Evolutionary conservation across 2,329 filamentous ascomycete genomes (phyloP).

Genomic region (Aspergillus sp.): DNA sequence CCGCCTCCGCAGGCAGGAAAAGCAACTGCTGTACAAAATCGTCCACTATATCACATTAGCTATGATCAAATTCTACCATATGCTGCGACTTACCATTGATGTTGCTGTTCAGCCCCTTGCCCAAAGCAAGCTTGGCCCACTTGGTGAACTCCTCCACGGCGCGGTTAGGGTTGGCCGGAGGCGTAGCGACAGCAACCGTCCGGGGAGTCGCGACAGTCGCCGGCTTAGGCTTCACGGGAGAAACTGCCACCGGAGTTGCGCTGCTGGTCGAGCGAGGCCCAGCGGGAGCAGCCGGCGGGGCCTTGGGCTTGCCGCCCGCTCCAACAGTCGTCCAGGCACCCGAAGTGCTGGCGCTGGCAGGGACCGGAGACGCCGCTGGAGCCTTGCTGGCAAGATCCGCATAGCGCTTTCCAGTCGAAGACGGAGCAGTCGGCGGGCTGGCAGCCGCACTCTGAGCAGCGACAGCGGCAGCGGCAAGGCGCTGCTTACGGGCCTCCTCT

Average conservation of each 20-base stretch:
- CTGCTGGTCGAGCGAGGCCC: constrained; percentile 52
- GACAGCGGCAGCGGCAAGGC: constrained; percentile 57
- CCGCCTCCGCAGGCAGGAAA: constrained; percentile 72
- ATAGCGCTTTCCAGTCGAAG: constrained; percentile 75
- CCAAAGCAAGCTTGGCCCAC: constrained; percentile 81
- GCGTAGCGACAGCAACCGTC: constrained; percentile 50
- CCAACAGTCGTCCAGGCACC: constrained; percentile 93
- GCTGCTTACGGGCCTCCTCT: constrained; percentile 86
- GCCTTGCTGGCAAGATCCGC: constrained; percentile 89
- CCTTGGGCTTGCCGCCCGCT: constrained; percentile 87
- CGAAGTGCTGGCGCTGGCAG: constrained; percentile 40
- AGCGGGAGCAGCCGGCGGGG: constrained; percentile 55
- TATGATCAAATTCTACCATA: background rate
- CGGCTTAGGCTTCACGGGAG: constrained; percentile 50
- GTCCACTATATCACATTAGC: constrained; percentile 60
- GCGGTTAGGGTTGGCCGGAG: constrained; percentile 52
- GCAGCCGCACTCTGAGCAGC: constrained; percentile 49
- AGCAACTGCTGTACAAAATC: constrained; percentile 77
- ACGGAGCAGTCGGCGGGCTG: constrained; percentile 42
- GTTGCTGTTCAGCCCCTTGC: constrained; percentile 68
- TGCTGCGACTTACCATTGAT: constrained; percentile 61
- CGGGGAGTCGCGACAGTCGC: constrained; percentile 58
- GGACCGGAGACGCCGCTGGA: constrained; percentile 47
- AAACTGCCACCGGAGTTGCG: constrained; percentile 38
- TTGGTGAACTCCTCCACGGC: constrained; percentile 93